A percentile compares a stretch with the other conserved stretches of the same genome.
Conservation (phyloP, 345 rosid genomes). For the Noccaea caerulescens region DNA sequence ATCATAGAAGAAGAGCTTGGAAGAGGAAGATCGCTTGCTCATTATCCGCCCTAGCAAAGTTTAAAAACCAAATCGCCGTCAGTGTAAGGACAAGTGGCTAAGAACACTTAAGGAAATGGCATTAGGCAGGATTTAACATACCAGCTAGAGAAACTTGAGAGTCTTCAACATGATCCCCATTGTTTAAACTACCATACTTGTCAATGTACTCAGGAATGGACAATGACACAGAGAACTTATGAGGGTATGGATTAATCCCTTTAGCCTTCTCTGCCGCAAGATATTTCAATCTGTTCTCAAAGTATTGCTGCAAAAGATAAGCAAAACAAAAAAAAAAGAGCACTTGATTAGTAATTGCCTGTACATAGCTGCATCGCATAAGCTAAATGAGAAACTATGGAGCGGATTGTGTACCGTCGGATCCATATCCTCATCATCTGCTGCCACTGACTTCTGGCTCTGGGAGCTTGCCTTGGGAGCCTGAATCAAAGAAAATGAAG, state of each 20-base stretch:
- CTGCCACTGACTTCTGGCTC: constrained; percentile 44
- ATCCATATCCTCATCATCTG: constrained; percentile 97
- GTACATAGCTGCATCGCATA: constrained; percentile 8
- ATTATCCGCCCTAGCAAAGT: constrained; percentile 76
- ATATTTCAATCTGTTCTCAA: constrained; percentile 75
- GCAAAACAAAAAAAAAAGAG: not conserved
- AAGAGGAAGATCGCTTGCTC: constrained; percentile 86
- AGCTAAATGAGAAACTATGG: not conserved
- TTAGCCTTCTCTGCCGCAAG: constrained; percentile 68
- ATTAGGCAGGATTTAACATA: constrained; percentile 33
- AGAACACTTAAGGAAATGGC: not conserved
- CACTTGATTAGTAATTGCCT: not conserved
- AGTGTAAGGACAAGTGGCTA: not conserved
- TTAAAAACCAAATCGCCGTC: not conserved
- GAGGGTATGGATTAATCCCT: constrained; percentile 87
- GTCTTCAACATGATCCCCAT: constrained; percentile 79
- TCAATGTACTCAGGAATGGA: constrained; percentile 64
- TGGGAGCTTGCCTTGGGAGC: constrained; percentile 30
- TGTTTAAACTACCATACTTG: constrained; percentile 59
- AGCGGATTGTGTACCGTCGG: constrained; percentile 62
- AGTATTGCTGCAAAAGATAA: constrained; percentile 73
- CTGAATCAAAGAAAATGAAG: constrained; percentile 13
- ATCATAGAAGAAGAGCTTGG: constrained; percentile 92
- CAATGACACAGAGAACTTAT: constrained; percentile 65
- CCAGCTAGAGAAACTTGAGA: constrained; percentile 70